Conservation (phyloP, 2,329 filamentous ascomycete species). For the Alternaria brassicae region DNA sequence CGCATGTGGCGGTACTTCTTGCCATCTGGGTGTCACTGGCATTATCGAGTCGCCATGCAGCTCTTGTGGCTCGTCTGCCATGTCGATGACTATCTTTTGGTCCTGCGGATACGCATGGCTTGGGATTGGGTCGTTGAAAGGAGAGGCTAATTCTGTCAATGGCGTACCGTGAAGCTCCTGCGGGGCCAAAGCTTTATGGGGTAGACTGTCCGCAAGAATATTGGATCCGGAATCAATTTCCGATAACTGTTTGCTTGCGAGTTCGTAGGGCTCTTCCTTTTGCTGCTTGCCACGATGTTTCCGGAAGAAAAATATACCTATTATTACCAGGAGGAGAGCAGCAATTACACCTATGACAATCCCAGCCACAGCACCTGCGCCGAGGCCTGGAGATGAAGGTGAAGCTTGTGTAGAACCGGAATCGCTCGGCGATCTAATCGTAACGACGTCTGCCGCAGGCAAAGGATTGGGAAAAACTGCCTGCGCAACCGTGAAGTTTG, state of each 20-base stretch:
- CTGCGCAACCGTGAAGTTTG: slow-evolving; percentile 56
- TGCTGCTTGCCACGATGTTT: slow-evolving; percentile 20
- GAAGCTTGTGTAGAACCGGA: slow-evolving; percentile 1
- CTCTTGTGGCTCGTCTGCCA: slow-evolving; percentile 36
- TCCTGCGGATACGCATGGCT: slow-evolving; percentile 23
- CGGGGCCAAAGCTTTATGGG: slow-evolving; percentile 22
- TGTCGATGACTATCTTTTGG: slow-evolving; percentile 27
- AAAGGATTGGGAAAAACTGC: slow-evolving; percentile 42
- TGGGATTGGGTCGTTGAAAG: slow-evolving; percentile 10
- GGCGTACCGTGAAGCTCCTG: slow-evolving; percentile 39
- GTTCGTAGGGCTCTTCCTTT: slow-evolving; percentile 27
- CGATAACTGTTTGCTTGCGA: slow-evolving; percentile 29
- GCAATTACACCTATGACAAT: slow-evolving; percentile 37
- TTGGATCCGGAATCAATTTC: slow-evolving; percentile 23
- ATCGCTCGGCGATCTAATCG: slow-evolving; percentile 27
- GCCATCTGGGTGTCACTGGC: slow-evolving; percentile 30
- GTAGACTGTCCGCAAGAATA: slow-evolving; percentile 3
- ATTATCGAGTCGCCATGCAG: slow-evolving; percentile 30
- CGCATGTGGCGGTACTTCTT: slow-evolving; percentile 29
- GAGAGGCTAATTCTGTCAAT: slow-evolving; percentile 33
- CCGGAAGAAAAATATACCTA: slow-evolving; percentile 33
- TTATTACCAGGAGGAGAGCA: slow-evolving; percentile 26
- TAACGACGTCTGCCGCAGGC: slow-evolving; percentile 36
- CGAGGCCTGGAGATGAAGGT: slow-evolving; percentile 20
- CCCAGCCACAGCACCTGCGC: slow-evolving; percentile 42